phyloP scores from a whole-genome alignment of 2,329 filamentous ascomycete genomes.

The Ophiosphaerella narmari region DNA sequence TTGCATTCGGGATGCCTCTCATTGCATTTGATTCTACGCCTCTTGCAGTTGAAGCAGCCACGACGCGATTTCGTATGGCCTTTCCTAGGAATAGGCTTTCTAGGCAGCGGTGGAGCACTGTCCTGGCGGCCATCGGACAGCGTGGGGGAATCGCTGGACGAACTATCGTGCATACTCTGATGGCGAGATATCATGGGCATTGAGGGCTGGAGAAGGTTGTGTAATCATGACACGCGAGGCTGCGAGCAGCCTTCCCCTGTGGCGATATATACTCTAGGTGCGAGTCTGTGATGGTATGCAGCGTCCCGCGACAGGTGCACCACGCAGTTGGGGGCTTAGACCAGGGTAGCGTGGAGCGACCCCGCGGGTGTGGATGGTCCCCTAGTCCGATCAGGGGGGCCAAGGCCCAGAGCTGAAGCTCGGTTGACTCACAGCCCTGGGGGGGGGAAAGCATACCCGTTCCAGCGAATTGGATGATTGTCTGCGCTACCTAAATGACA shows the following conservation, averaged over 20 bases:
- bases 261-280: slow-evolving; percentile 33
- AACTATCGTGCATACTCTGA: slow-evolving; percentile 28
- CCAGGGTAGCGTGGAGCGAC: slow-evolving; percentile 27
- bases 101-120: slow-evolving; percentile 29
- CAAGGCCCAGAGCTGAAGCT: slow-evolving; percentile 27
- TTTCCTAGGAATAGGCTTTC: slow-evolving; percentile 51
- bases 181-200: slow-evolving; percentile 27
- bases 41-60: slow-evolving; percentile 71
- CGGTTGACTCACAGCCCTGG: slow-evolving; percentile 37
- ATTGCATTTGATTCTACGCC: slow-evolving; percentile 70
- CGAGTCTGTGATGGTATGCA: slow-evolving; percentile 12
- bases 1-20: slow-evolving; percentile 67
- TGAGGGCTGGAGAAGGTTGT: slow-evolving; percentile 15
- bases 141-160: slow-evolving; percentile 39
- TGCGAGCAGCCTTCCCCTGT: slow-evolving; percentile 22
- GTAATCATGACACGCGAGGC: slow-evolving; percentile 14
- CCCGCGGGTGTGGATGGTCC: slow-evolving; percentile 22
- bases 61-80: slow-evolving; percentile 69
- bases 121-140: slow-evolving; percentile 24
- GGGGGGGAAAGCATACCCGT: slow-evolving; percentile 17
- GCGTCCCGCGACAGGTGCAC: slow-evolving; percentile 15
- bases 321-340: slow-evolving; percentile 38
- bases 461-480: slow-evolving; percentile 23
- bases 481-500: slow-evolving; percentile 5
- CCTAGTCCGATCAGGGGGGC: slow-evolving; percentile 28